Conservation (phyloP, 2,329 filamentous ascomycete genomes). For the Penicillium concentricum region DNA sequence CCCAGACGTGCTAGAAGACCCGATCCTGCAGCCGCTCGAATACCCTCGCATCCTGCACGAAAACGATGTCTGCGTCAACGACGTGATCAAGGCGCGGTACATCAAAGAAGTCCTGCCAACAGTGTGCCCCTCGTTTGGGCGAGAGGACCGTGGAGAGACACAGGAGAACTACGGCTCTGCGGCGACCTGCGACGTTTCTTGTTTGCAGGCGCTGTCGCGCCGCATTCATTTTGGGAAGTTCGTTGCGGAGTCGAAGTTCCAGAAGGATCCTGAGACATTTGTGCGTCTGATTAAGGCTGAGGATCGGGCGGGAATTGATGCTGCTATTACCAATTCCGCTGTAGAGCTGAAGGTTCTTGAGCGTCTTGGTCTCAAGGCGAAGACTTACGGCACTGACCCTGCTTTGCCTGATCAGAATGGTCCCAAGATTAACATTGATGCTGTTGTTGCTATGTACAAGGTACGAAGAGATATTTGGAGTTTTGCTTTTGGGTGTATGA, state of each 20-base stretch:
- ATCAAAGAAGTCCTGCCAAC: conserved; percentile 77
- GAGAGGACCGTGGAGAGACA: conserved; percentile 75
- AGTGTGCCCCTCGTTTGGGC: conserved; percentile 73
- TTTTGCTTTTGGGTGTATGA: background rate
- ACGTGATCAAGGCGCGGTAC: conserved; percentile 82
- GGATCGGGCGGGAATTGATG: conserved; percentile 78
- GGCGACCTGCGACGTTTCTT: conserved; percentile 85
- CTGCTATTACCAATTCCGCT: conserved; percentile 82
- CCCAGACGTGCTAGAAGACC: conserved; percentile 71
- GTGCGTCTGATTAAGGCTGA: conserved; percentile 76
- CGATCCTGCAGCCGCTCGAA: conserved; percentile 81
- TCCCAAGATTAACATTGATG: conserved; percentile 85
- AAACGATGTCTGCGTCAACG: conserved; percentile 89
- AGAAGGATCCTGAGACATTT: conserved; percentile 75
- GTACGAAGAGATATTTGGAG: conserved; percentile 30
- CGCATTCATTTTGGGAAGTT: conserved; percentile 98
- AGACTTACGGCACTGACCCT: conserved; percentile 91
- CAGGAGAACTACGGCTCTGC: conserved; percentile 95
- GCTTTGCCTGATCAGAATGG: conserved; percentile 52
- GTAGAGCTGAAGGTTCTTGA: conserved; percentile 93
- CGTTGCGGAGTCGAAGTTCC: conserved; percentile 94
- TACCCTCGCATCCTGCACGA: conserved; percentile 86
- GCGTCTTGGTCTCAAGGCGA: conserved; percentile 80
- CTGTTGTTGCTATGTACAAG: conserved; percentile 84
- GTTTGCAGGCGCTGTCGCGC: conserved; percentile 83